Evolutionary conservation across 345 rosid genomes (phyloP), one percentile per base, ranked within the genome.

Genomic region (Trapa bicornis): DNA sequence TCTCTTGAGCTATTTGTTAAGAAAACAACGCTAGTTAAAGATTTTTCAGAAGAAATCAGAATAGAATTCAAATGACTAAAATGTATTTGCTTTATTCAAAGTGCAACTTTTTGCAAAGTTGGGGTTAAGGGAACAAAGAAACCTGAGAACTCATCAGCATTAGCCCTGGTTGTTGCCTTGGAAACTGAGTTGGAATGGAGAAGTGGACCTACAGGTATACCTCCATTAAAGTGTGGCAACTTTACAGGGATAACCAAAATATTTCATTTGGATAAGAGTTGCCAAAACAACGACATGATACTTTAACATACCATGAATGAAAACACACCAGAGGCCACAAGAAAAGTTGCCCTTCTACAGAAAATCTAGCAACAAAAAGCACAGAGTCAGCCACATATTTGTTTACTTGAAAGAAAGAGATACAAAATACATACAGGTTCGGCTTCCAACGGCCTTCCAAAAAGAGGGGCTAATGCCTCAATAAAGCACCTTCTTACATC

Each of bases 391-490:
- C 65, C 70, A 71, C 61, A 12, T n/a, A 58, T 43, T 57, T 35
- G 53, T 36, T 60, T 56, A 38, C 33, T 14, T 29, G n/a, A 70
- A 10, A 66, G 37, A 66, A 14, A 48, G 11, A 38, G 64, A 42
- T 37, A 64, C 29, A 73, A 71, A 53, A 77, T 57, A 72, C 87
- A 68, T 79, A 94, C 97, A 47, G 91, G 84, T 76, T 94, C 96
- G 74, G 96, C 92, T 83, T 91, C 96, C 66, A 94, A 61, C 17
- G 96, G 96, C 74, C 91, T 87, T 77, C 97, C 99, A 77, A 94
- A 77, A 53, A 77, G 66, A 64, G 81, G 83, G 47, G 79, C 78
- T 74, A 89, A 82, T 50, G 89, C 86, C 79, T 91, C 97, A 15
- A 94, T 80, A 75, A 91, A 89, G 68, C 64, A 77, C 77, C 97